Evolutionary conservation across 1,284 basidiomycete genomes (phyloP).

Genomic region (Apiotrichum veenhuisii): DNA sequence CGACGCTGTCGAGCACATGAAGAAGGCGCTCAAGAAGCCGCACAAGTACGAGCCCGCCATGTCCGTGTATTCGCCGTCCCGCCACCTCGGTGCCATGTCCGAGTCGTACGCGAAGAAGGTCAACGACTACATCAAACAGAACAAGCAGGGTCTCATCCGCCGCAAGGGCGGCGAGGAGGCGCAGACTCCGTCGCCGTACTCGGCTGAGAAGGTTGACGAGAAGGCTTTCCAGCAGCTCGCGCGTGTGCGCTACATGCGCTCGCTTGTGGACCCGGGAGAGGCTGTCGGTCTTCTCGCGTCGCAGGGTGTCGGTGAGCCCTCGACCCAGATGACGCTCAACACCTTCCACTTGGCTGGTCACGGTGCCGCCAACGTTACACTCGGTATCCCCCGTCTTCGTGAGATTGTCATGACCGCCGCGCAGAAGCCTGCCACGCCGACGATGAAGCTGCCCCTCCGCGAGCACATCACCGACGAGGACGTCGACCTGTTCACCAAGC

Average conservation of each 20-base stretch:
- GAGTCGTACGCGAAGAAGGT: constrained; percentile 85
- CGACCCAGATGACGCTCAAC: constrained; percentile 99
- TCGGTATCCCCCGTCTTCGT: constrained; percentile 96
- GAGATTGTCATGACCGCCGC: constrained; percentile 99
- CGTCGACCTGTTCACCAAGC: constrained; percentile 80
- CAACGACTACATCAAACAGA: constrained; percentile 73
- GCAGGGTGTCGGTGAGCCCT: constrained; percentile 97
- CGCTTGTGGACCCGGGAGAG: constrained; percentile 94
- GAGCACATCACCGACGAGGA: constrained; percentile 56
- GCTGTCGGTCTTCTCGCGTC: constrained; percentile 96
- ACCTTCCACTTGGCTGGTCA: constrained; percentile 99
- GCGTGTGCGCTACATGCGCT: constrained; percentile 86
- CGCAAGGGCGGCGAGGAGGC: constrained; percentile 49
- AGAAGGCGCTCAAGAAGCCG: constrained; percentile 77
- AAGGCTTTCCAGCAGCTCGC: constrained; percentile 73
- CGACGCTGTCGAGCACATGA: constrained; percentile 74
- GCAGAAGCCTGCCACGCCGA: constrained; percentile 92
- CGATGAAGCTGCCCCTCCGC: constrained; percentile 85
- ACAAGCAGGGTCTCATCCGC: constrained; percentile 70
- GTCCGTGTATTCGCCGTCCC: constrained; percentile 71
- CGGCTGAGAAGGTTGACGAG: constrained; percentile 43
- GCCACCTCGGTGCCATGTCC: constrained; percentile 83
- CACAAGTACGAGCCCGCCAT: constrained; percentile 69
- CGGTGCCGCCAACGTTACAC: constrained; percentile 97
- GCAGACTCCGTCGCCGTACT: constrained; percentile 52